A percentile compares a stretch with the other conserved stretches of the same genome.
phyloP scores from a whole-genome alignment of 345 rosid species.

The Corymbia maculata region DNA sequence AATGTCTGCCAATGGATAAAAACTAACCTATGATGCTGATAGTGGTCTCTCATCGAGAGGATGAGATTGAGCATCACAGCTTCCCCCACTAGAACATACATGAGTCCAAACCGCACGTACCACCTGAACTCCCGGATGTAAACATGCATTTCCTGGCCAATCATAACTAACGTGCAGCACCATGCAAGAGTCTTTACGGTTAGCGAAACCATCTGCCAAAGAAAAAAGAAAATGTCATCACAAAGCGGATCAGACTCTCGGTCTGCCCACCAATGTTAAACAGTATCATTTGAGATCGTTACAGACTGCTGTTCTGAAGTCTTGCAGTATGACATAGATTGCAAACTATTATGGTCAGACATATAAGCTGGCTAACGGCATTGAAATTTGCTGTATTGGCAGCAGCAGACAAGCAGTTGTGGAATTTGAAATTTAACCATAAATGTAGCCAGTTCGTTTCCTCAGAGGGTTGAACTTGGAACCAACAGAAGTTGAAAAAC shows the following conservation, averaged over 20 bases:
- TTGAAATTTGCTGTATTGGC: neutral
- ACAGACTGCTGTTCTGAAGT: neutral
- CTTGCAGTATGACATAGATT: neutral
- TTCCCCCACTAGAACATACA: slow-evolving; percentile 77
- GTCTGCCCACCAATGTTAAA: neutral
- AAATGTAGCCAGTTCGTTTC: neutral
- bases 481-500: neutral
- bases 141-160: slow-evolving; percentile 49
- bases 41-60: slow-evolving; percentile 37
- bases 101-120: slow-evolving; percentile 74
- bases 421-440: neutral
- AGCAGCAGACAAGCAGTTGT: neutral
- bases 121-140: slow-evolving; percentile 74
- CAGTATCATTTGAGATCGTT: neutral
- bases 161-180: slow-evolving; percentile 66
- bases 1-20: neutral
- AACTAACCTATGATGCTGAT: slow-evolving; percentile 27
- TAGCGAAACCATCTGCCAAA: slow-evolving; percentile 45
- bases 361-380: neutral
- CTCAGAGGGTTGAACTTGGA: neutral
- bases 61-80: slow-evolving; percentile 71
- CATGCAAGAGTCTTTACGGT: slow-evolving; percentile 61
- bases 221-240: neutral
- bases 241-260: neutral
- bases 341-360: neutral